Percentiles rank a stretch among this genome's conserved stretches.
phyloP scores from a whole-genome alignment of 495 filamentous ascomycete species.

The Penicillium flavigenum region DNA sequence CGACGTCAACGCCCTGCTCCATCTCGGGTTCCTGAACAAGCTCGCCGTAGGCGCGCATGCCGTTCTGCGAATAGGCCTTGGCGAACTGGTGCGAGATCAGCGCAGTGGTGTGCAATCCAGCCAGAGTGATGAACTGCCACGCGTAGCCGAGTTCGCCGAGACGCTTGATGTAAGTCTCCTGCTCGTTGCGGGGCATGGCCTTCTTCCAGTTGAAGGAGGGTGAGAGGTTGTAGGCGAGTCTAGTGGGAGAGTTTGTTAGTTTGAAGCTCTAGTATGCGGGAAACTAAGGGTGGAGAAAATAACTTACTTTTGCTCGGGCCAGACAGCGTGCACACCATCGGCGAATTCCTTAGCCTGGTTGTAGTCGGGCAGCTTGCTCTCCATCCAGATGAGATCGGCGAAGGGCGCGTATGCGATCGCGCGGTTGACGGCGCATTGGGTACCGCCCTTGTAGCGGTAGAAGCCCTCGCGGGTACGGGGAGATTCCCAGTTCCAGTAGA shows the following conservation, averaged over 20 bases:
- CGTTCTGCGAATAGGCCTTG: constrained; percentile 72
- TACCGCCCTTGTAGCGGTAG: constrained; percentile 89
- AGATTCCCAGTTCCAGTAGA: constrained; percentile 92
- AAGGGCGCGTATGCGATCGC: constrained; percentile 92
- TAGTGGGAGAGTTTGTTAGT: constrained; percentile 29
- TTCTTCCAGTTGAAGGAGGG: constrained; percentile 99
- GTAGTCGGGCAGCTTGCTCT: constrained; percentile 93
- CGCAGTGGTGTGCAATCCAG: constrained; percentile 94
- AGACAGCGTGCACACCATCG: constrained; percentile 87
- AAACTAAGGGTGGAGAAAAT: neutral
- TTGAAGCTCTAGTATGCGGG: neutral
- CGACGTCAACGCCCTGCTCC: constrained; percentile 83
- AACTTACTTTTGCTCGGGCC: constrained; percentile 91
- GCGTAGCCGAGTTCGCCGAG: constrained; percentile 88
- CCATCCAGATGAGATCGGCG: constrained; percentile 98
- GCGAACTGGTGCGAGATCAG: constrained; percentile 87
- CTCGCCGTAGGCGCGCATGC: constrained; percentile 97
- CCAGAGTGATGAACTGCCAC: constrained; percentile 99
- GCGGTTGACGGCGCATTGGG: constrained; percentile 86
- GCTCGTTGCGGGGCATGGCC: constrained; percentile 88
- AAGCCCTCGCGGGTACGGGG: constrained; percentile 90
- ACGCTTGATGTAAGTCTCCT: constrained; percentile 94
- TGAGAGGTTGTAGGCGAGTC: constrained; percentile 93
- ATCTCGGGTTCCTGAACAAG: constrained; percentile 98
- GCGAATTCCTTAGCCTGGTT: constrained; percentile 92